Evolutionary conservation across 768 basidiomycete genomes (phyloP).

Genomic region (Serpula lacrymans): DNA sequence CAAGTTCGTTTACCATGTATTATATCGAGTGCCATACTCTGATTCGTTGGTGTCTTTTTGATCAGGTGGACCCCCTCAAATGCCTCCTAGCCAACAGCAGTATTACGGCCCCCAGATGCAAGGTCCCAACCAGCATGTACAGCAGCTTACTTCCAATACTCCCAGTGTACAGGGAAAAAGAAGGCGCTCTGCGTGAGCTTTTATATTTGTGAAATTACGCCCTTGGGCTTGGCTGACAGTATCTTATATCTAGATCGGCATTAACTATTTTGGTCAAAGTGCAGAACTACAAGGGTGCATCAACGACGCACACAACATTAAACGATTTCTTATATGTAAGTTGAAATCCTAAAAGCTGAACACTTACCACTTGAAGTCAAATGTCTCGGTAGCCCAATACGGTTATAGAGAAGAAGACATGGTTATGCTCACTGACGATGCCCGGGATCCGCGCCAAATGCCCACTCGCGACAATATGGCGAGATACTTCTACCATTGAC

Average conservation of each 20-base stretch:
- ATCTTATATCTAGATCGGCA: slow-evolving; percentile 62
- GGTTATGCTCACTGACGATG: slow-evolving; percentile 80
- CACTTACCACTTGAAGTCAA: too few species aligned
- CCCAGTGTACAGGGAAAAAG: slow-evolving; percentile 82
- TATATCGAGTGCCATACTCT: neutral
- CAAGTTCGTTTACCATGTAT: slow-evolving; percentile 3
- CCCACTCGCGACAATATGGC: slow-evolving; percentile 86
- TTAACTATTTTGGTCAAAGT: slow-evolving; percentile 74
- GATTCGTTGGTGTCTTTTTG: neutral
- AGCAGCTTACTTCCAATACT: slow-evolving; percentile 78
- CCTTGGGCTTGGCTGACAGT: neutral
- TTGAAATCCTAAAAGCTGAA: slow-evolving; percentile 1
- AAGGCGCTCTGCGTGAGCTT: slow-evolving; percentile 81
- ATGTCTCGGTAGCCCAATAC: slow-evolving; percentile 42
- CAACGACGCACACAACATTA: slow-evolving; percentile 85
- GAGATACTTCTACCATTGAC: slow-evolving; percentile 14
- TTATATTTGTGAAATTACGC: neutral
- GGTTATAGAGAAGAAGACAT: slow-evolving; percentile 78
- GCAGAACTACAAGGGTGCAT: slow-evolving; percentile 82
- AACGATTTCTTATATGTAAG: slow-evolving; percentile 70
- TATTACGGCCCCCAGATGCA: slow-evolving; percentile 60
- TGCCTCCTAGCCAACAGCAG: slow-evolving; percentile 56
- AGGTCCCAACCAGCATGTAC: slow-evolving; percentile 38
- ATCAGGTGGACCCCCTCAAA: slow-evolving; percentile 40
- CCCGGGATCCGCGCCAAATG: slow-evolving; percentile 50